Evolutionary conservation across 768 basidiomycete species (phyloP), one percentile per base, ranked within the genome.

Genomic region (Boletus eberwhitei): DNA sequence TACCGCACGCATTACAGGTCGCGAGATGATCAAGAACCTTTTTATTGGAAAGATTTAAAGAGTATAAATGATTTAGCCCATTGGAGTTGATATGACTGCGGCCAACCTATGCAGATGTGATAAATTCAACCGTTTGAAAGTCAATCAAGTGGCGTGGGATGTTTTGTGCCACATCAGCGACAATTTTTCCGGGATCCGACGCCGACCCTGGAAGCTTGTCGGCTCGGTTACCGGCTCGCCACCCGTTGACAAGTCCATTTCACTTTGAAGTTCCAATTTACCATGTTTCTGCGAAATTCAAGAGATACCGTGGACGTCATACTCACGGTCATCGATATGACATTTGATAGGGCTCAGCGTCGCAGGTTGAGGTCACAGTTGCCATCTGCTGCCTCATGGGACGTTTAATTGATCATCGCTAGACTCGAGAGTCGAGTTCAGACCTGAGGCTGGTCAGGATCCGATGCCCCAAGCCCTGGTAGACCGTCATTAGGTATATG

Each of bases 1-100:
- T 61, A 98, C 94, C 0, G 74, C 79, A 8, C 74, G 83, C 31
- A 80, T 96, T 57, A 91, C 93, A 0, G 94, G 72, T 5, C 77
- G 92, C 56, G 93, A 97, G 75, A 97, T 90, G 70, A 72, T 87
- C 50, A 75, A 71, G 54, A 99, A 99, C 65, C 67, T 97, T 29
- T 72, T 93, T 13, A 76, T 87, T 50, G 92, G 90, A 37, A 98
- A 98, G 75, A 90, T 98, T 48, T 98, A 47, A 47, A 69, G 42
- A 36, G 48, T 24, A 24, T 21, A 48, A n/a, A n/a, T n/a, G n/a
- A n/a, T 31, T 34, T 26, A 26, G 24, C 24, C n/a, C n/a, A n/a
- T n/a, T n/a, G n/a, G 22, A 22, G 22, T 22, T 22, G 22, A n/a
- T n/a, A n/a, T n/a, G n/a, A n/a, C n/a, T n/a, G n/a, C n/a, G n/a